Evolutionary conservation across 164 flowering plant species (phyloP), one percentile per base, ranked within the genome.

Genomic region (Berberis thunbergii): DNA sequence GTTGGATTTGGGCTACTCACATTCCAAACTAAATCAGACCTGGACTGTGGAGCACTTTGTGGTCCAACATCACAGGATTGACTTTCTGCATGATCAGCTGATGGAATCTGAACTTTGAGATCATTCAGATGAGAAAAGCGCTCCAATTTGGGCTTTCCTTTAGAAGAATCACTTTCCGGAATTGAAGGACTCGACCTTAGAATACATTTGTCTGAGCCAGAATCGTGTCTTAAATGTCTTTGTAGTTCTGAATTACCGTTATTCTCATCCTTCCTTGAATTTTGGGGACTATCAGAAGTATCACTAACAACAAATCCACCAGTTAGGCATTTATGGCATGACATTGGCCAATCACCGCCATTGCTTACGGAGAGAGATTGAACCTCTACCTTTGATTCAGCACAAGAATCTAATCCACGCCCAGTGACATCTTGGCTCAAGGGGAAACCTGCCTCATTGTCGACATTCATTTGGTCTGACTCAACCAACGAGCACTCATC

Each of bases 1-100:
- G 89, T 82, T 45, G 86, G 81, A 48, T 81, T 86, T 53, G 87
- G 81, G 63, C 82, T 80, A 38, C 73, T 79, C 67, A 61, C 62
- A 67, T 69, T 76, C 79, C 80, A 78, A 55, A 61, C 72, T 62
- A 75, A 67, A 73, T 80, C 78, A 62, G 72, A 67, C 42, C 76
- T 41, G 41, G 70, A 63, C 70, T 63, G 73, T 26, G 70, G 79
- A 42, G 76, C 45, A 50, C 63, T 49, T 26, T 38, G 76, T 45
- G 64, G 43, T 63, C 59, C 79, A 57, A 68, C 69, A 68, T 77
- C 76, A 70, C 66, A 63, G 62, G 69, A 64, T 49, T 52, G 60
- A 48, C 55, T 70, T 11, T 76, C 86, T 59, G 49, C 56, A 57
- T 78, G 67, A 49, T 73, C 59, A 74, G 43, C 62, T 57, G 76